Evolutionary conservation across 1,284 basidiomycete species (phyloP), one percentile per base, ranked within the genome.

Genomic region (Trichosporon coremiiforme): DNA sequence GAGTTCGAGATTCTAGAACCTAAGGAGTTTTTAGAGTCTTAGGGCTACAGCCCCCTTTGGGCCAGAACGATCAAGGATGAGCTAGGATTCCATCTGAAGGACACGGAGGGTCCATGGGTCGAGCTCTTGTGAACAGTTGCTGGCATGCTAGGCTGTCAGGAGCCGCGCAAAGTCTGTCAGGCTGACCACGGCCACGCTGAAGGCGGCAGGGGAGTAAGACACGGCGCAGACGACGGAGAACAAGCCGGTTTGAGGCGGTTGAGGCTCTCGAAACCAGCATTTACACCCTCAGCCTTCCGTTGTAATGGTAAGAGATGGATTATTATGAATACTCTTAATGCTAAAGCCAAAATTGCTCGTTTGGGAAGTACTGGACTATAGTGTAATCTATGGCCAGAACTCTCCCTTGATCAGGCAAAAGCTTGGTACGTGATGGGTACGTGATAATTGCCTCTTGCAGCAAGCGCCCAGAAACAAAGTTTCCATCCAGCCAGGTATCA

Each of bases 301-400:
- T 33, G 57, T 60, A 60, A 60, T 60, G 57, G 57, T 60, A 33
- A 60, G 29, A 33, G 31, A 31, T 60, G n/a, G 57, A 10, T 31
- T 33, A 60, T 60, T 60, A 60, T 60, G 57, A 60, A 33, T 60
- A 60, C 17, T 60, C 57, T 60, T 60, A 60, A 60, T n/a, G 15
- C 57, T 60, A 60, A 60, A 17, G 15, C 57, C 29, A 17, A 60
- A 60, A 17, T 33, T 60, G 31, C 57, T 35, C 29, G 29, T 60
- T 60, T 35, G 57, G 57, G 57, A 60, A 33, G 57, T 31, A 33
- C 31, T 13, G 12, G 31, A n/a, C 29, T 4, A 9, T 10, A 33
- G 13, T 33, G 29, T 57, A 31, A 17, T n/a, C 2, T 35, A 1
- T 60, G 57, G 31, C 57, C 31, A 60, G 31, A 60, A 33, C 31